phyloP scores from a whole-genome alignment of 2,329 filamentous ascomycete species.

The Thyridium curvatum region DNA sequence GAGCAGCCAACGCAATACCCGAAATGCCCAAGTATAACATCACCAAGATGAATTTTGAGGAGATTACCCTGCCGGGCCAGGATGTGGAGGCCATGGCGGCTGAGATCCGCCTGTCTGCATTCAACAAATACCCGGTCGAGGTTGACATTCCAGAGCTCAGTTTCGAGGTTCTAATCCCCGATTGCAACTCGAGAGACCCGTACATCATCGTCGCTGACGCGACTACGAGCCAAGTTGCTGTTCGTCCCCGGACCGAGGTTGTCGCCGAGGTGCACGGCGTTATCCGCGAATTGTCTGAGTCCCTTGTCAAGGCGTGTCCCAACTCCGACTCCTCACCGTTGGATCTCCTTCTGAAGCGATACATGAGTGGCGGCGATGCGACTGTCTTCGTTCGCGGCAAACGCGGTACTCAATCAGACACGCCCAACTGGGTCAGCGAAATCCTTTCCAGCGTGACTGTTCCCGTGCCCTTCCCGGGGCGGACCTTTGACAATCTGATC shows the following conservation, averaged over 20 bases:
- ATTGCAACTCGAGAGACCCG: slow-evolving; percentile 65
- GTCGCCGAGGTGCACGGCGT: slow-evolving; percentile 64
- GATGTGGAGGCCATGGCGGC: slow-evolving; percentile 66
- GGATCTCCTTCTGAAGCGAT: slow-evolving; percentile 73
- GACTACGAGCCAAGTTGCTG: slow-evolving; percentile 57
- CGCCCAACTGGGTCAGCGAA: slow-evolving; percentile 77
- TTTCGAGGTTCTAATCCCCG: slow-evolving; percentile 80
- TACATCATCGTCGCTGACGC: slow-evolving; percentile 77
- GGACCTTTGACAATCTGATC: slow-evolving; percentile 75
- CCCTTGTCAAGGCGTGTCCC: slow-evolving; percentile 69
- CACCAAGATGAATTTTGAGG: slow-evolving; percentile 70
- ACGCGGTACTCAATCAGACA: slow-evolving; percentile 55
- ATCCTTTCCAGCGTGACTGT: slow-evolving; percentile 77
- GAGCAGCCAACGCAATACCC: slow-evolving; percentile 44
- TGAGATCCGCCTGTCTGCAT: slow-evolving; percentile 65
- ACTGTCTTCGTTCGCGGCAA: slow-evolving; percentile 81
- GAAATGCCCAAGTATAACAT: slow-evolving; percentile 77
- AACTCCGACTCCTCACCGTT: slow-evolving; percentile 73
- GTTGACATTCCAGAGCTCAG: slow-evolving; percentile 72
- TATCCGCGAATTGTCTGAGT: slow-evolving; percentile 66
- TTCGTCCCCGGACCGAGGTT: slow-evolving; percentile 64
- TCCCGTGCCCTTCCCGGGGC: slow-evolving; percentile 77
- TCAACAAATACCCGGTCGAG: slow-evolving; percentile 73
- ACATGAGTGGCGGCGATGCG: slow-evolving; percentile 72
- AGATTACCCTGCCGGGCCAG: slow-evolving; percentile 47